Conservation (phyloP, 768 basidiomycete species). For the Suillus variegatus region DNA sequence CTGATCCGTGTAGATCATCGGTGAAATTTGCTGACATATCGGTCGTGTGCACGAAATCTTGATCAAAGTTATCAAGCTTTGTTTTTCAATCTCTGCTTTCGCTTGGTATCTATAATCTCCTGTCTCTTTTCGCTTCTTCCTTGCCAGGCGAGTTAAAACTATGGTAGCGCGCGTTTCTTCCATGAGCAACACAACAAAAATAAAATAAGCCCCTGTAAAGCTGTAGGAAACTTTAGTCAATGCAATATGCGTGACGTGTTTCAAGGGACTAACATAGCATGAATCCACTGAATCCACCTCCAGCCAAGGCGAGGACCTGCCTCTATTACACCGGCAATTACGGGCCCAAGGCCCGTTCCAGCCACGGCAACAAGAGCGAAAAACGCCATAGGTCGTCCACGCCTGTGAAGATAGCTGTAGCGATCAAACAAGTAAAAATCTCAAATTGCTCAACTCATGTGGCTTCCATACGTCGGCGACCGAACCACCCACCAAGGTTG, state of each 20-base stretch:
- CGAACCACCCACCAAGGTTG: slow-evolving; percentile 69
- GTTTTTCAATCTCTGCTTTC: slow-evolving; percentile 62
- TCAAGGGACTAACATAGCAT: slow-evolving; percentile 48
- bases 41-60: slow-evolving; percentile 68
- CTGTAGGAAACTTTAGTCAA: slow-evolving; percentile 32
- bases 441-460: slow-evolving; percentile 44
- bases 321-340: slow-evolving; percentile 63
- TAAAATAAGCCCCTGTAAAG: slow-evolving; percentile 47
- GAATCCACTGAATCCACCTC: slow-evolving; percentile 83
- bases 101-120: slow-evolving; percentile 64
- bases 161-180: slow-evolving; percentile 71
- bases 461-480: slow-evolving; percentile 65
- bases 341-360: slow-evolving; percentile 61
- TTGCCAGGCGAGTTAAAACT: slow-evolving; percentile 63
- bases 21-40: slow-evolving; percentile 48
- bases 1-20: background rate
- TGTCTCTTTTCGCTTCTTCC: slow-evolving; percentile 60
- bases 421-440: background rate
- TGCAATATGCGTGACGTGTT: background rate
- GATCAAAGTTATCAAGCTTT: slow-evolving; percentile 54
- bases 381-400: slow-evolving; percentile 66
- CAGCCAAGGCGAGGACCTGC: slow-evolving; percentile 55
- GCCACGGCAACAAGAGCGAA: slow-evolving; percentile 61
- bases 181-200: slow-evolving; percentile 54
- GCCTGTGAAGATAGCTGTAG: slow-evolving; percentile 1